Percentiles rank a stretch among this genome's conserved stretches.
Evolutionary conservation across 371 early-diverging fungal genomes (phyloP).

Genomic region (Lichtheimia ramosa): DNA sequence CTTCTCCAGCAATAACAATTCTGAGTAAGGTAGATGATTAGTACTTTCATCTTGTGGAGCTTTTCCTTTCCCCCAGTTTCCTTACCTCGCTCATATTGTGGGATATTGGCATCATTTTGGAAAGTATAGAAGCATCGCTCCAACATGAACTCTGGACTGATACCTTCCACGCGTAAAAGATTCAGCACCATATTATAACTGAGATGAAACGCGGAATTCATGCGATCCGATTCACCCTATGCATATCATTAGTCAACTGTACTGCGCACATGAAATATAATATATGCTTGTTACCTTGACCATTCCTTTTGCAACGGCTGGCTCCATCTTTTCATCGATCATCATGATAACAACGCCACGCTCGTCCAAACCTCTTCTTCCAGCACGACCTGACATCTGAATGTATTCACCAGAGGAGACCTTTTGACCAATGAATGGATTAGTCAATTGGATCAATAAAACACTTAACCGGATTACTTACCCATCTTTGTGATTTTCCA

Average conservation of each 20-base stretch:
- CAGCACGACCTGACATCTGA: slow-evolving; percentile 99
- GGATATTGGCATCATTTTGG: slow-evolving; percentile 87
- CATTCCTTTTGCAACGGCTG: slow-evolving; percentile 91
- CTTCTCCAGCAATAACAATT: slow-evolving; percentile 56
- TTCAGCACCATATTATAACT: slow-evolving; percentile 99
- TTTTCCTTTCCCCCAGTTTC: not conserved
- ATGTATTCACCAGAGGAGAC: slow-evolving; percentile 97
- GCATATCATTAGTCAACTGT: too few relatives aligned
- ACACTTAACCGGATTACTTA: slow-evolving; percentile 35
- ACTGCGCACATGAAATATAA: not conserved
- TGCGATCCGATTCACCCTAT: slow-evolving; percentile 85
- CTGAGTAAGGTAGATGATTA: slow-evolving; percentile 7
- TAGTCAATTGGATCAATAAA: not conserved
- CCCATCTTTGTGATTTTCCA: slow-evolving; percentile 87
- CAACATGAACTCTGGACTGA: slow-evolving; percentile 95
- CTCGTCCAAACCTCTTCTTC: slow-evolving; percentile 97
- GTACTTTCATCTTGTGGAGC: not conserved
- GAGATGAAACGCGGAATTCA: slow-evolving; percentile 97
- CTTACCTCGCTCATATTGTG: slow-evolving; percentile 66
- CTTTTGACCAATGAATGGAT: slow-evolving; percentile 1
- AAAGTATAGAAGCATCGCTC: slow-evolving; percentile 96
- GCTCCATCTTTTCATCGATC: slow-evolving; percentile 97
- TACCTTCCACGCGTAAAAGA: slow-evolving; percentile 95
- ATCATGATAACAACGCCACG: slow-evolving; percentile 98
- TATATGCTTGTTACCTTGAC: slow-evolving; percentile 60